Conservation (phyloP, 2,329 filamentous ascomycete genomes). For the Cytospora chrysosperma region DNA sequence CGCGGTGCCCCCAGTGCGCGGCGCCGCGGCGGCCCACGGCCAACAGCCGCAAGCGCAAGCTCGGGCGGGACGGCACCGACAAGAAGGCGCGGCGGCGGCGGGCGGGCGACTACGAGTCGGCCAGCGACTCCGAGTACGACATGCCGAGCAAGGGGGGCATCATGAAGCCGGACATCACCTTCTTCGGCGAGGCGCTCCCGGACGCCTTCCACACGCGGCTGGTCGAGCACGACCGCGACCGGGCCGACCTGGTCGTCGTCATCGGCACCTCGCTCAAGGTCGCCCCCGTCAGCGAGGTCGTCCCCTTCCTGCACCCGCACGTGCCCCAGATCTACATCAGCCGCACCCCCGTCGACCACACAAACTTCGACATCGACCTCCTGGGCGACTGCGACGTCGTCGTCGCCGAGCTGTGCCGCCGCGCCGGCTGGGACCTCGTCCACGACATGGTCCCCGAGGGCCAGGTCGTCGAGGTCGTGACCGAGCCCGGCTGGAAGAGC, state of each 20-base stretch:
- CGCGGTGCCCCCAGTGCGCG: conserved; percentile 72
- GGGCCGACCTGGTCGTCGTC: conserved; percentile 86
- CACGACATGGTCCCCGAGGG: conserved; percentile 80
- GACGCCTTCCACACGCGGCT: conserved; percentile 79
- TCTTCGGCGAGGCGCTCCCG: conserved; percentile 90
- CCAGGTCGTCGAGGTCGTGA: conserved; percentile 58
- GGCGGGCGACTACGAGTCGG: conserved; percentile 41
- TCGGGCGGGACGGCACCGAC: conserved; percentile 44
- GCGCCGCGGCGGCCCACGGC: conserved; percentile 49
- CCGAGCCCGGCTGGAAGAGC: conserved; percentile 46
- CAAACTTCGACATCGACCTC: conserved; percentile 94
- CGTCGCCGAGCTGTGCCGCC: conserved; percentile 79
- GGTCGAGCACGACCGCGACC: conserved; percentile 74
- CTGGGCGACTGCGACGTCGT: conserved; percentile 94
- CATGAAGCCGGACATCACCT: conserved; percentile 98
- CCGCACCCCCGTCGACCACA: conserved; percentile 78
- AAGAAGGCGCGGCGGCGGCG: conserved; percentile 40
- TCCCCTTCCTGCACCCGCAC: conserved; percentile 72
- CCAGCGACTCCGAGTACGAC: conserved; percentile 49
- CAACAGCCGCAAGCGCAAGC: conserved; percentile 54
- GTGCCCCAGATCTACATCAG: conserved; percentile 91
- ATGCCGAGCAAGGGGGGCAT: conserved; percentile 64
- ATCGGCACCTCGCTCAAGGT: conserved; percentile 97
- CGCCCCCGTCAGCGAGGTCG: conserved; percentile 89
- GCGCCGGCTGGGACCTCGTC: conserved; percentile 74